A percentile compares a stretch with the other conserved stretches of the same genome.
phyloP scores from a whole-genome alignment of 2,329 filamentous ascomycete species.

The Fusarium annulatum region DNA sequence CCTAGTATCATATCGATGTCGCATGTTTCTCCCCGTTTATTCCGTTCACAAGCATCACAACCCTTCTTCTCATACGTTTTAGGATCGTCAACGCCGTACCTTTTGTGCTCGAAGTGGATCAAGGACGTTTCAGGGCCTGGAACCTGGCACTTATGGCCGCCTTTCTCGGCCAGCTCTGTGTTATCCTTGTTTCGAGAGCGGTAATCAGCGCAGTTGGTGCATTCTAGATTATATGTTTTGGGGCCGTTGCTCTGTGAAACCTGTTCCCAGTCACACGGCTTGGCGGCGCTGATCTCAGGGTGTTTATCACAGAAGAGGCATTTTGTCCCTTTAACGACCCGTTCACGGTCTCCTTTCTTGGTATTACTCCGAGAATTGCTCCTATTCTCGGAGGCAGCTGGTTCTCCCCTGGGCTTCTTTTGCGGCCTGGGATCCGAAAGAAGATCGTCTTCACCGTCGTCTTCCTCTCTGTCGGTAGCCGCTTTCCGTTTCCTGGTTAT shows the following conservation, averaged over 20 bases:
- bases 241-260: neutral
- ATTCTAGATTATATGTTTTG: slow-evolving; percentile 10
- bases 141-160: slow-evolving; percentile 14
- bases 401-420: neutral
- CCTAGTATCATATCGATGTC: slow-evolving; percentile 32
- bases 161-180: neutral
- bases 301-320: slow-evolving; percentile 26
- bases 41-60: slow-evolving; percentile 4
- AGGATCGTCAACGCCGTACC: slow-evolving; percentile 24
- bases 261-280: slow-evolving; percentile 9
- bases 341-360: neutral
- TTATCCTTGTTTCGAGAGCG: slow-evolving; percentile 8
- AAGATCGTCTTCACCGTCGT: neutral
- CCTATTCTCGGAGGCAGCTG: neutral
- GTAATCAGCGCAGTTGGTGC: slow-evolving; percentile 34
- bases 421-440: neutral
- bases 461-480: neutral
- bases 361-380: neutral
- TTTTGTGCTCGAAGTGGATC: slow-evolving; percentile 10
- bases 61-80: neutral
- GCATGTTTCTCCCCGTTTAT: neutral
- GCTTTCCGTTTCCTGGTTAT: neutral
- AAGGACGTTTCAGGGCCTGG: neutral
- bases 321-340: neutral
- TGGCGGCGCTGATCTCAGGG: neutral